Percentiles rank a stretch among this genome's conserved stretches.
Conservation (phyloP, 352 stramenopile genomes). For the Phytophthora hibernalis region DNA sequence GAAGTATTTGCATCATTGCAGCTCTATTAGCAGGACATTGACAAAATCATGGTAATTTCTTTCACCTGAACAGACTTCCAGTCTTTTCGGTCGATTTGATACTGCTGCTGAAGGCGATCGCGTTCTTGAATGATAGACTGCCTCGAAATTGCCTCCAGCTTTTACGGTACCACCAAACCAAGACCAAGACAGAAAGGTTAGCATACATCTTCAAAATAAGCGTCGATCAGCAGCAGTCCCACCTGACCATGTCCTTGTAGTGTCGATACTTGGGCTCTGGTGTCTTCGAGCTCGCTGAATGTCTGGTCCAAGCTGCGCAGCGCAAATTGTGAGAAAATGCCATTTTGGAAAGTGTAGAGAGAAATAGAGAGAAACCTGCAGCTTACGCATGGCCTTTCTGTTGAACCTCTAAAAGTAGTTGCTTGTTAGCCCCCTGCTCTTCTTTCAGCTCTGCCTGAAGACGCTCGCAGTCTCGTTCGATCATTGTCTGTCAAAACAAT, state of each 20-base stretch:
- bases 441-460: constrained; percentile 48
- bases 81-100: constrained; percentile 45
- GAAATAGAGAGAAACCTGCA: too few relatives aligned
- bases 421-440: constrained; percentile 42
- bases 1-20: neutral
- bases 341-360: neutral
- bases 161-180: neutral
- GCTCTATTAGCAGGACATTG: neutral
- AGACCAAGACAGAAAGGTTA: neutral
- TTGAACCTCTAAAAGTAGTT: constrained; percentile 39
- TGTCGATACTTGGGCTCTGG: constrained; percentile 46
- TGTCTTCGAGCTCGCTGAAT: constrained; percentile 43
- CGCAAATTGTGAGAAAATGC: neutral
- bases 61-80: constrained; percentile 53
- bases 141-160: constrained; percentile 61
- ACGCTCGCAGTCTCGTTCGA: constrained; percentile 39
- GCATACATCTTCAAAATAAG: neutral
- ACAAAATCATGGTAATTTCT: neutral
- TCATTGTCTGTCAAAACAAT: constrained; percentile 29
- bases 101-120: constrained; percentile 49
- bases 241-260: constrained; percentile 61
- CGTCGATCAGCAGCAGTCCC: neutral
- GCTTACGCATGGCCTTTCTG: constrained; percentile 46
- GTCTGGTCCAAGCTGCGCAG: constrained; percentile 41
- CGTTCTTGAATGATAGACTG: constrained; percentile 55